Base-by-base conservation (phyloP, 2,329 filamentous ascomycete genomes). In the Beauveria rudraprayagi region DNA sequence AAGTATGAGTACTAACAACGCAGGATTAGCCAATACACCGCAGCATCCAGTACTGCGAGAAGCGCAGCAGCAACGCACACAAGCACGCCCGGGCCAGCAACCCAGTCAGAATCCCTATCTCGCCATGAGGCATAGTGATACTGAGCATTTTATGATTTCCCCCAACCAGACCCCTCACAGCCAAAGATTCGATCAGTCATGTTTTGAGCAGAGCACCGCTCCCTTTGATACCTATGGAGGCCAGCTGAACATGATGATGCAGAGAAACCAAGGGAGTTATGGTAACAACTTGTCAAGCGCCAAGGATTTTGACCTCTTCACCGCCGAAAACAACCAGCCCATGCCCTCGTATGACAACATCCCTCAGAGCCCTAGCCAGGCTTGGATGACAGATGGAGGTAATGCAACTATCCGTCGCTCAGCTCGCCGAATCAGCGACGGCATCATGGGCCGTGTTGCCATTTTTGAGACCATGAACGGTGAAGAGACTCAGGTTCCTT, bases 51-150 rank as follows among this genome's bases (percentile, higher is more conserved):
- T 85, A 78, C 83, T 91, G 87, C 89, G 88, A 88, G 89, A 90
- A 90, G 83, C 88, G 86, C 91, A 93, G 85, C 86, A 90, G 87
- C 90, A 92, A 81, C 85, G 85, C 83, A 83, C 86, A 65, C 74
- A 76, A 83, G 84, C 84, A 84, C 86, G 89, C 85, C 88, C 88
- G 85, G 87, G 88, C 83, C 62, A 47, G 47, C 47, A 24, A 68
- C 56, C 47, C 43, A 50, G 5, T 3, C 53, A 61, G 71, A 62
- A 70, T 57, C 61, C 63, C 57, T 66, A 71, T 63, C 67, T 67
- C 65, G 66, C 69, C 63, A 64, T 72, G 67, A 66, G 73, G 63
- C 64, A 70, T 61, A 70, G 70, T 65, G 69, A 71, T 63, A 77
- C 76, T 75, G 83, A 83, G 71, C 80, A 76, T 74, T 86, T 83